Base-by-base conservation (phyloP, 495 filamentous ascomycete genomes). In the Penicillium herquei region DNA sequence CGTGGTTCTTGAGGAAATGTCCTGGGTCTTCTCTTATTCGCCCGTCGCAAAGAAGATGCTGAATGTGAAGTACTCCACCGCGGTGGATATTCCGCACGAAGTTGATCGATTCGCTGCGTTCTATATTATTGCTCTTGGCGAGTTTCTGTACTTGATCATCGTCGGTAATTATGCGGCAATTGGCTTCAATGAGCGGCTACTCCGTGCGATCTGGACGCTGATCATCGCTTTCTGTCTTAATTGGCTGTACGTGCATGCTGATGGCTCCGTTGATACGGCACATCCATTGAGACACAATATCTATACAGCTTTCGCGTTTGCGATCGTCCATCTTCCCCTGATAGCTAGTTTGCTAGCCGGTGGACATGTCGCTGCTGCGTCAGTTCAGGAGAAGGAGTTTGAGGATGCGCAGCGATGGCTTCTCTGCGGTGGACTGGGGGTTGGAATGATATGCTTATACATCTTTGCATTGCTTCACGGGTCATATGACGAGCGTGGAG, bases 121-220 rank as follows among this genome's bases (percentile, higher is more conserved):
- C 57, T 78, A 71, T 54, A 79, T 78, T 58, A 78, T 81, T 42
- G 74, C 73, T 0, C 64, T 81, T 7, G 77, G 78, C 37, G 78
- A 81, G 52, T 78, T 73, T 39, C 62, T 78, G 2, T 75, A 78
- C 42, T 55, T 65, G 35, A 73, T 77, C n/a, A 61, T 79, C 39
- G 73, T 75, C 12, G 70, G 66, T 1, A 69, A 61, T 1, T 67
- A 70, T 35, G 70, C 71, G 0, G 73, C 66, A 1, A 50, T 75
- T n/a, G 71, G 72, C 1, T 59, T 78, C 32, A 75, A 67, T 41
- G 40, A 65, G n/a, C 49, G 66, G 4, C 59, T 73, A 18, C 52
- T 76, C 2, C 61, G 71, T 8, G 72, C 74, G 2, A 63, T 76
- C 33, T 75, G 72, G 70, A 74, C 72, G 26, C 55, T 78, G 11